Evolutionary conservation across 805 yeast genomes (phyloP), one percentile per base, ranked within the genome.

Genomic region (Hanseniaspora lachancei): DNA sequence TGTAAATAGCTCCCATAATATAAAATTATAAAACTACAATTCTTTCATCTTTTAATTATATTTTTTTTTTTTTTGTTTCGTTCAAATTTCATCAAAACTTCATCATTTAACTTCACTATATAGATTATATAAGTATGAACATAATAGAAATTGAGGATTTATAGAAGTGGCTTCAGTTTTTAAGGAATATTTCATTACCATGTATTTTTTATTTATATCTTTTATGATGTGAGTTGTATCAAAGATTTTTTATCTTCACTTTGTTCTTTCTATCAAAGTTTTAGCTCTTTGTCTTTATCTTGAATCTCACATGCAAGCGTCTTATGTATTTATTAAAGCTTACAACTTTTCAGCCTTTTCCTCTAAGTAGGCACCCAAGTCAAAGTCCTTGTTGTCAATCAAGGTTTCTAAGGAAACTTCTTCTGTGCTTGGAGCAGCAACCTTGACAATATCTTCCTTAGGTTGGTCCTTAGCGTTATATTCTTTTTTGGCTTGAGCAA

Each of bases 401-500:
- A 50, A 35, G 36, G 54, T 44, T 54, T 54, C 57, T 29, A 54
- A 54, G 18, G 42, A 29, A 15, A 54, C 49, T 35, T 47, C 41
- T 41, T 89, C 78, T 62, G 82, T 69, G 39, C 36, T 44, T 54
- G 79, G 77, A 47, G 71, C 62, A n/a, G 75, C 70, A 49, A 74
- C 63, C 34, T 72, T 61, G 23, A 68, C 66, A 38, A 66, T 70
- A 57, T 75, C 75, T 40, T 68, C 70, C 54, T 69, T 69, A 62
- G 74, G 74, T 59, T 76, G 72, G 64, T 77, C 71, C 65, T 80
- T 72, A 71, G 79, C 84, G 63, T 87, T 89, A 73, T 77, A 91
- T 74, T 86, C 89, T 54, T 83, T 84, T 76, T 86, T 89, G 63
- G 97, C 98, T 71, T 88, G 84, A 58, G 76, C 80, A 64, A 91